Evolutionary conservation across 106 monocot species (phyloP).

Genomic region (Allium cepa): DNA sequence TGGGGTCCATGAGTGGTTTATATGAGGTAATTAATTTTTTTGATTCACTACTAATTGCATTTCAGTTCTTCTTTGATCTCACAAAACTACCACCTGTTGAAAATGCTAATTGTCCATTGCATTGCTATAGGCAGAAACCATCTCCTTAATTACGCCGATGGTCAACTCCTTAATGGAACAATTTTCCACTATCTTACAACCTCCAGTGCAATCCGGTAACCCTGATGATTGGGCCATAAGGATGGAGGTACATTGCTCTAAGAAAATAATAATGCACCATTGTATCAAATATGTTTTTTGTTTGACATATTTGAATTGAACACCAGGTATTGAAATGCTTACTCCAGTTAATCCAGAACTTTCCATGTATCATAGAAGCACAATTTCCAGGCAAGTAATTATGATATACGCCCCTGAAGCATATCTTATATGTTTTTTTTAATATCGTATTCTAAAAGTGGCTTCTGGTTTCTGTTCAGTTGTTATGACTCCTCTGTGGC

Average conservation of each 20-base stretch:
- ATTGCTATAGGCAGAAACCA: conserved; percentile 66
- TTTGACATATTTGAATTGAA: conserved; percentile 4
- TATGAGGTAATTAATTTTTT: conserved; percentile 48
- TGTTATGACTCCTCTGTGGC: conserved; percentile 73
- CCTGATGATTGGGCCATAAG: conserved; percentile 91
- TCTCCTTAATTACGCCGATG: conserved; percentile 53
- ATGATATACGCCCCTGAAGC: neutral
- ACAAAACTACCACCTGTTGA: conserved; percentile 3
- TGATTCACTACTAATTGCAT: neutral
- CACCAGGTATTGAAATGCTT: conserved; percentile 87
- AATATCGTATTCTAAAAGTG: conserved; percentile 3
- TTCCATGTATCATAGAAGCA: conserved; percentile 48
- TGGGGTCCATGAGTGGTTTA: conserved; percentile 86
- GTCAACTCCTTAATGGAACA: conserved; percentile 69
- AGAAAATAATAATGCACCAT: too few species aligned
- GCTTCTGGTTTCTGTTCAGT: conserved; percentile 37
- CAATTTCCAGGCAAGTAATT: conserved; percentile 56
- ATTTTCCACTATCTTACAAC: conserved; percentile 56
- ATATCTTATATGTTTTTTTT: conserved; percentile 3
- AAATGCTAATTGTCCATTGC: neutral
- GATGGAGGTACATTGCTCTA: conserved; percentile 63
- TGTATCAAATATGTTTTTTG: neutral
- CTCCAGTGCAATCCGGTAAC: conserved; percentile 65
- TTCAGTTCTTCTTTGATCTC: neutral
- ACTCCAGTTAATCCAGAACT: conserved; percentile 73